Conservation (phyloP, 2,329 filamentous ascomycete species). For the Pseudopyrenochaeta lycopersici region DNA sequence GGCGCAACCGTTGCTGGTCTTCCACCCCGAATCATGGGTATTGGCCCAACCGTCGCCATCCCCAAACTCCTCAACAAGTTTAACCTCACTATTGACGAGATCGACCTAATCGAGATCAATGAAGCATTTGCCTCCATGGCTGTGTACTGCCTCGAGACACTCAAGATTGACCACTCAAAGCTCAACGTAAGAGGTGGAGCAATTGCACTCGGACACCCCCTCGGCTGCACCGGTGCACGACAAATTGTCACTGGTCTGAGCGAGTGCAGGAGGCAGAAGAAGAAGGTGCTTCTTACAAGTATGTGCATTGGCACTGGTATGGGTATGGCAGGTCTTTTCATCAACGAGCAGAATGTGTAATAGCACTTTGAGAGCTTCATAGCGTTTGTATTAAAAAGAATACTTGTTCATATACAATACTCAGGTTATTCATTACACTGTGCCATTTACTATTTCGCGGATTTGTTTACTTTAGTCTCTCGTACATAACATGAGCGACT, state of each 20-base stretch:
- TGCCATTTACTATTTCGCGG: too few species aligned
- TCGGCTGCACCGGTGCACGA: constrained; percentile 79
- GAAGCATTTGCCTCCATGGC: constrained; percentile 99
- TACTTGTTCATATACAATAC: neutral
- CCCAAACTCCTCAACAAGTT: constrained; percentile 85
- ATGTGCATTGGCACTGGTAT: constrained; percentile 82
- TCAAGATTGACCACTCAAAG: constrained; percentile 77
- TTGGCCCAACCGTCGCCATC: constrained; percentile 76
- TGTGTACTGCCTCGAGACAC: constrained; percentile 79
- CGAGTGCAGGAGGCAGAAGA: constrained; percentile 83
- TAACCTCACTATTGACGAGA: constrained; percentile 79
- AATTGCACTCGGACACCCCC: constrained; percentile 82
- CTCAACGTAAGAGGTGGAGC: constrained; percentile 84
- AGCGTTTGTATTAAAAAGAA: neutral
- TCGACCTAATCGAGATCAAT: constrained; percentile 93
- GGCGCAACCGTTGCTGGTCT: constrained; percentile 90
- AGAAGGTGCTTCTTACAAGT: constrained; percentile 89
- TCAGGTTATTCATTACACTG: too few species aligned
- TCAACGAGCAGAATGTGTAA: constrained; percentile 65
- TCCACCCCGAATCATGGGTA: constrained; percentile 95
- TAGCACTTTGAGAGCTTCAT: neutral
- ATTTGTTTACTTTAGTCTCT: too few species aligned
- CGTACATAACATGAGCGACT: too few species aligned
- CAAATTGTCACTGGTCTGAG: constrained; percentile 91
- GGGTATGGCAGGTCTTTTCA: constrained; percentile 72